These are phyloP conservation scores for Amanita rubescens DNA, from an alignment of 768 basidiomycete species.

Conservation along the genomic window DNA sequence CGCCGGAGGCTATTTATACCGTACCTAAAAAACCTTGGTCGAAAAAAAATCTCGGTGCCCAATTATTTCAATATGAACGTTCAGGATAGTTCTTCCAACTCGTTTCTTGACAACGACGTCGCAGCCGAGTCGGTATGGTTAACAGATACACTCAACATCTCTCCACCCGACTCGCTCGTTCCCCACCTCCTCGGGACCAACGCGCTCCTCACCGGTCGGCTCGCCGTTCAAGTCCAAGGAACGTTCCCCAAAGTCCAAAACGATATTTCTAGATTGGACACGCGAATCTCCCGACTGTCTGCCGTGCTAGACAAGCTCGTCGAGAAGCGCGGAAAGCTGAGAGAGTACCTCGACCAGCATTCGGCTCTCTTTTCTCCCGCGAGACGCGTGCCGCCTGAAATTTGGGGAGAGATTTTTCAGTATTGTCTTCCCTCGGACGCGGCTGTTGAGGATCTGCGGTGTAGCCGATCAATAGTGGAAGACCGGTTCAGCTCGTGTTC, in stretches of 20 bases:
- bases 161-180: neutral
- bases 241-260: neutral
- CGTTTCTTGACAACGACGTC: too few relatives aligned
- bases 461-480: neutral
- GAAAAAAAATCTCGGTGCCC: too few relatives aligned
- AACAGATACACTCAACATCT: neutral
- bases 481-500: neutral
- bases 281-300: neutral
- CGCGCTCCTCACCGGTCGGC: neutral
- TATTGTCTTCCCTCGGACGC: neutral
- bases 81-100: too few relatives aligned
- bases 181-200: slow-evolving; percentile 4
- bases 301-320: neutral
- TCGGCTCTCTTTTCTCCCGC: neutral
- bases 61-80: too few relatives aligned
- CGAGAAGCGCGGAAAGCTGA: neutral
- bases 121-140: neutral
- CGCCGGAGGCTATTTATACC: too few relatives aligned
- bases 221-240: neutral
- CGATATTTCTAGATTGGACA: neutral
- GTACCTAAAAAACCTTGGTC: too few relatives aligned
- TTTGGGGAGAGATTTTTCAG: slow-evolving; percentile 5
- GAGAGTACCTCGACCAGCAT: slow-evolving; percentile 1
- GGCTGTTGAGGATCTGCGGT: neutral
- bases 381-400: slow-evolving; percentile 1